Base-by-base conservation (phyloP, 345 rosid genomes). In the Streptanthus diversifolius region DNA sequence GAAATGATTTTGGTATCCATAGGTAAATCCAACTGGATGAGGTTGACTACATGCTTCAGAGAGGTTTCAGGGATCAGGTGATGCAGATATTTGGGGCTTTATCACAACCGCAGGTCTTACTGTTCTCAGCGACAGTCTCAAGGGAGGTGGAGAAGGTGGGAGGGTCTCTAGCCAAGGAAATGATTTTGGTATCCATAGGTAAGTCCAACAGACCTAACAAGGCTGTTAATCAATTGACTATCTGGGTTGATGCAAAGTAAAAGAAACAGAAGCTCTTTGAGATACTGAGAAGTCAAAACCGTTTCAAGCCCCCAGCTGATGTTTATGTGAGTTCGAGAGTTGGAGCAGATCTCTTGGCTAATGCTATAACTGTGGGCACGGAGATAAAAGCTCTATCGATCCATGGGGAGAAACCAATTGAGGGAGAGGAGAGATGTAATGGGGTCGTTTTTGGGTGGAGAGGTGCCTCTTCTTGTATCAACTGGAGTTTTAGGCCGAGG, bases 181-280 rank as follows among this genome's bases (percentile, higher is more conserved):
- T 88, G 15, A 53, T 68, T 40, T 25, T 41, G 39, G 48, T 88
- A 68, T 86, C 91, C 56, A 76, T 89, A 45, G 92, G 98, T 63
- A 77, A 84, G 77, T 88, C 85, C 25, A 85, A 80, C 81, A 71
- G 19, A 63, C 87, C 96, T 21, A 93, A 66, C 69, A 86, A 80
- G 67, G 92, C 90, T 56, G 91, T 89, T 81, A 89, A 84, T 80
- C 91, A 93, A 77, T 66, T 93, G 52, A 83, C 83, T 22, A 91
- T 93, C 63, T 93, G 98, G 98, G 97, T 89, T 55, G 96, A 91
- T 76, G 71, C 92, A 12, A 93, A 91, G 85, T 85, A 85, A 19
- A 93, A 93, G 86, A 93, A 93, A 84, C 90, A 89, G 69, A 93
- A 93, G 81, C 96, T 93, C 73, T 93, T 93, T 69, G 92, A 93